Conservation (phyloP, 2,329 filamentous ascomycete species). For the Aaosphaeria arxii region DNA sequence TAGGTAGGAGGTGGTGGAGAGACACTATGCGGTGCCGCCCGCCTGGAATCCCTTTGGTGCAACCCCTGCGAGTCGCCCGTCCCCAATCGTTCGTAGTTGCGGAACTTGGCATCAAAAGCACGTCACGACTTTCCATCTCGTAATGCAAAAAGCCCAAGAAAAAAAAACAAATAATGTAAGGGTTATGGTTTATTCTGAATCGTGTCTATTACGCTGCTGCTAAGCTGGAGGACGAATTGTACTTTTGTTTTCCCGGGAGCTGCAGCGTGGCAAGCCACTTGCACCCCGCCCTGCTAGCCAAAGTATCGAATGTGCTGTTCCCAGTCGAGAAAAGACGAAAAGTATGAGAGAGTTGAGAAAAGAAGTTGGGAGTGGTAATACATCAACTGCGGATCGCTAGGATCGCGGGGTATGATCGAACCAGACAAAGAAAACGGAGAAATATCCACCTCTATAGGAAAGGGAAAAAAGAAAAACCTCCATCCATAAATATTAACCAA, state of each 20-base stretch:
- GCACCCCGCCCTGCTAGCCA: too few relatives aligned
- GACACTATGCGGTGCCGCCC: conserved; percentile 1
- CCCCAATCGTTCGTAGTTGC: conserved; percentile 13
- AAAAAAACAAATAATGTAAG: conserved; percentile 11
- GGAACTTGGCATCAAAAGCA: conserved; percentile 30
- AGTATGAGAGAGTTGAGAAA: conserved; percentile 3
- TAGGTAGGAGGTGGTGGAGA: too few relatives aligned
- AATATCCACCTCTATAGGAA: conserved; percentile 21
- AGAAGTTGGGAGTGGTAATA: conserved; percentile 24
- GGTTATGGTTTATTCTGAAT: conserved; percentile 8
- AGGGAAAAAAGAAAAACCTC: neutral
- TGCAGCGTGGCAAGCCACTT: neutral
- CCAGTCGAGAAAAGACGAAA: conserved; percentile 4
- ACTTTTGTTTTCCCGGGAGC: conserved; percentile 19
- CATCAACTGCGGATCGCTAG: conserved; percentile 28
- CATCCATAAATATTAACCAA: conserved; percentile 4
- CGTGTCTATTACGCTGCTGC: conserved; percentile 31
- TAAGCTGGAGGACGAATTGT: conserved; percentile 7
- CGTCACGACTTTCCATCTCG: conserved; percentile 33
- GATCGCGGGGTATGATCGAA: conserved; percentile 35
- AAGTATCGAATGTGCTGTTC: too few relatives aligned
- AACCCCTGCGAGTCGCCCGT: conserved; percentile 8
- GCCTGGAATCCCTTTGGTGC: conserved; percentile 15
- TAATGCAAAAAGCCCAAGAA: conserved; percentile 16
- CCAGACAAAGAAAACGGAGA: conserved; percentile 21